Conservation (phyloP, 495 filamentous ascomycete species). For the Melanomma pulvis-pyrius region DNA sequence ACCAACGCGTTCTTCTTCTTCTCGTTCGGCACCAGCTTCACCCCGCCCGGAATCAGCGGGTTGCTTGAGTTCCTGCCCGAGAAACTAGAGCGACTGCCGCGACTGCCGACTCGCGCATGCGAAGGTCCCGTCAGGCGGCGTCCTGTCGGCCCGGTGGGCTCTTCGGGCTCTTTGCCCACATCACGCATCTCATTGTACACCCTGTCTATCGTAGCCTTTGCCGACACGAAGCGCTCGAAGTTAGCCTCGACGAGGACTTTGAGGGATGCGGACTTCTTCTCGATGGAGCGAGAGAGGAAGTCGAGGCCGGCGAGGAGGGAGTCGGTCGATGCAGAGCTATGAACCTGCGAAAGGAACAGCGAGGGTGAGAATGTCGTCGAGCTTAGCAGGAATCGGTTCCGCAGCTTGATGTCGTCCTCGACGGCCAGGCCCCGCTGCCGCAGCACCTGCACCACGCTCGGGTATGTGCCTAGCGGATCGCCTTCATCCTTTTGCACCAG, state of each 20-base stretch:
- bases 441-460: conserved; percentile 82
- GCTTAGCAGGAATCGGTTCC: conserved; percentile 90
- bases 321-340: conserved; percentile 78
- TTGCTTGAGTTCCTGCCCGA: conserved; percentile 60
- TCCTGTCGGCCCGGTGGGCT: conserved; percentile 33
- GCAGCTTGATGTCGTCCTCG: conserved; percentile 80
- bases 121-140: conserved; percentile 36
- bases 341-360: conserved; percentile 87
- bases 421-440: conserved; percentile 74
- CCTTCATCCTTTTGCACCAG: conserved; percentile 85
- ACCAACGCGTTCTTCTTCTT: conserved; percentile 84
- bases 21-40: conserved; percentile 46
- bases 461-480: conserved; percentile 79
- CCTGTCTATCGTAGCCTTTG: conserved; percentile 95
- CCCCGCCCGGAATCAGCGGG: conserved; percentile 42
- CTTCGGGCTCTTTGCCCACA: conserved; percentile 66
- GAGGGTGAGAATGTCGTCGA: conserved; percentile 94
- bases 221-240: conserved; percentile 94
- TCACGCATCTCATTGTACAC: conserved; percentile 98
- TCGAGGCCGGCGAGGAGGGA: conserved; percentile 78
- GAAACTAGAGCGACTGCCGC: conserved; percentile 65
- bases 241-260: conserved; percentile 96
- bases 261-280: conserved; percentile 92
- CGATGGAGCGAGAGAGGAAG: conserved; percentile 82
- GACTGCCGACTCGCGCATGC: conserved; percentile 37